These are phyloP conservation scores for Chaetomium globosum DNA, from an alignment of 2,329 filamentous ascomycete genomes.

Conservation along the genomic window DNA sequence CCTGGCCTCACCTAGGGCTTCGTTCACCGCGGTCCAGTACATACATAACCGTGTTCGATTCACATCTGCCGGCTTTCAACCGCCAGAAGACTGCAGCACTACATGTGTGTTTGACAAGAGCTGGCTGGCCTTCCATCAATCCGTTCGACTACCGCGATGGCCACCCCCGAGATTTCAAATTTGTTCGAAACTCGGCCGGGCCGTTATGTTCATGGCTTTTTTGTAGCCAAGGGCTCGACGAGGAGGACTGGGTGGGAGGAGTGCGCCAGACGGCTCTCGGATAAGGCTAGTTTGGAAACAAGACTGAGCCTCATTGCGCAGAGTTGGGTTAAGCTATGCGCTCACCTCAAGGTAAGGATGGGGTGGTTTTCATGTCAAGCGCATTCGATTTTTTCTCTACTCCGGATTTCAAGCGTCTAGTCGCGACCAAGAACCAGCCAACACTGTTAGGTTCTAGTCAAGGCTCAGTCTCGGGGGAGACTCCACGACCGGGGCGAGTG, in stretches of 20 bases:
- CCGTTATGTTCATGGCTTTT: conserved; percentile 45
- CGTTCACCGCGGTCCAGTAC: not conserved
- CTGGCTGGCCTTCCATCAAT: conserved; percentile 47
- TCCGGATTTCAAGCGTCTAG: not conserved
- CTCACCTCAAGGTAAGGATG: conserved; percentile 40
- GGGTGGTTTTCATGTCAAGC: not conserved
- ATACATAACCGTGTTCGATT: conserved; percentile 15
- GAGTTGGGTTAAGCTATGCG: conserved; percentile 45
- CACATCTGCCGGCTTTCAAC: conserved; percentile 16
- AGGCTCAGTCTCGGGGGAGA: not conserved
- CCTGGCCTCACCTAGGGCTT: not conserved
- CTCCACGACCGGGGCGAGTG: not conserved
- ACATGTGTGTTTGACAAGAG: conserved; percentile 58
- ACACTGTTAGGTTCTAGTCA: not conserved
- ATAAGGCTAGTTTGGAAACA: conserved; percentile 38
- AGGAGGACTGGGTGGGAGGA: conserved; percentile 46
- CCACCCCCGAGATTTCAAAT: conserved; percentile 53
- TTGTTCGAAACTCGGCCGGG: conserved; percentile 49
- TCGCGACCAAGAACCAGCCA: not conserved
- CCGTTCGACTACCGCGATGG: conserved; percentile 56
- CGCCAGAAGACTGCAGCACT: conserved; percentile 32
- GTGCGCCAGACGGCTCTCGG: conserved; percentile 36
- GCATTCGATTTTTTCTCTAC: not conserved
- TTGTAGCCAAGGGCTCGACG: conserved; percentile 42
- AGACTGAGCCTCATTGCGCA: conserved; percentile 47